Evolutionary conservation across 116 monocot species (phyloP), one percentile per base, ranked within the genome.

Genomic region (Zostera marina): DNA sequence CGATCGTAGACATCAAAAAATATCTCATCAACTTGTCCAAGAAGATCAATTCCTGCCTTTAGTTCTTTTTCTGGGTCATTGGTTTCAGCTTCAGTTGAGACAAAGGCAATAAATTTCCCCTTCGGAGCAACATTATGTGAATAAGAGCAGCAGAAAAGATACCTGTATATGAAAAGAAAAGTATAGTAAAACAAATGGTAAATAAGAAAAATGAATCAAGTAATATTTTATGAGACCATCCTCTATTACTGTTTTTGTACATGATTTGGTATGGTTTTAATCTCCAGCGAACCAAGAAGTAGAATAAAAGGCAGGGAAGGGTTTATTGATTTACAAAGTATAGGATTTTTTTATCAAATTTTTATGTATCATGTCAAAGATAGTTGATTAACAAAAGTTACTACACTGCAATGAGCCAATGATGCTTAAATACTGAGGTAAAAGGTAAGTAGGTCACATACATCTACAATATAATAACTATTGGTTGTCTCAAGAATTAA

Each of bases 61-160:
- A 91, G 70, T 63, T 91, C 84, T 32, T 40, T 43, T n/a, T 81
- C 65, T 5, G 91, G 81, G 23, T 69, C 40, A 26, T 91, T 75
- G 23, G 77, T 91, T 66, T 91, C 91, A 41, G 91, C 91, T 75
- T 84, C 85, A 2, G 91, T 70, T 11, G 81, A 84, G 41, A 91
- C 91, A 64, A 91, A 91, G 3, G 91, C 91, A 54, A 91, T 91
- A 58, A 85, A 91, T 68, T 84, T 91, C 24, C 91, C 91, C 57
- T 77, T 91, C 9, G 85, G 79, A 22, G 91, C 91, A 54, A 91
- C 79, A 58, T 81, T 79, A 66, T 91, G 91, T 0, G 84, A 67
- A 55, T 84, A 91, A 24, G 91, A 91, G 63, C 91, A 91, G 44
- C 91, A 85, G 62, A 91, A 91, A n/a, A 91, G 72, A 60, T 84